Conservation (phyloP, 1,284 basidiomycete genomes). For the Boletellus deceptivus region DNA sequence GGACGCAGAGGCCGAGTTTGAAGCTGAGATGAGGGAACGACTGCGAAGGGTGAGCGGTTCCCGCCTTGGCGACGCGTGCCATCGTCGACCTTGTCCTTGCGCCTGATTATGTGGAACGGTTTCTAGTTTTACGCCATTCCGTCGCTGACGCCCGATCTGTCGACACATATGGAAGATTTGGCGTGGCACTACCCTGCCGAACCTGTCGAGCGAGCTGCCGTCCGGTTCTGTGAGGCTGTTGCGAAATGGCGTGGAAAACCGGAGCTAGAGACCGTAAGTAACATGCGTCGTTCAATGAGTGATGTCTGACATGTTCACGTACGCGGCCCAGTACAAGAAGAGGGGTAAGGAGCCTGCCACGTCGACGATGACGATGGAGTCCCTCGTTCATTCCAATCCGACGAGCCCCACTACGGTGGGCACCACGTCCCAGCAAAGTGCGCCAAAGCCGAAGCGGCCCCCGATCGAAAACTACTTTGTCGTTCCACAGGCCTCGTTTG, state of each 20-base stretch:
- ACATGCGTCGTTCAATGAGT: background rate
- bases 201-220: slow-evolving; percentile 71
- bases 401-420: slow-evolving; percentile 48
- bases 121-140: slow-evolving; percentile 73
- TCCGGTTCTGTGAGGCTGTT: slow-evolving; percentile 76
- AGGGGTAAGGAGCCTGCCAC: slow-evolving; percentile 36
- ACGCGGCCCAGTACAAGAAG: slow-evolving; percentile 52
- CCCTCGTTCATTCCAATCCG: slow-evolving; percentile 61
- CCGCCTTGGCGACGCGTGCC: background rate
- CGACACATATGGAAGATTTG: slow-evolving; percentile 76
- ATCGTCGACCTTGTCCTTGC: too few relatives aligned
- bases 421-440: slow-evolving; percentile 7
- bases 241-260: slow-evolving; percentile 78
- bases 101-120: slow-evolving; percentile 8
- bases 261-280: slow-evolving; percentile 70
- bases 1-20: slow-evolving; percentile 62
- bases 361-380: slow-evolving; percentile 54
- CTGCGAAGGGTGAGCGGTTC: slow-evolving; percentile 56
- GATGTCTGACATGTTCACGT: slow-evolving; percentile 7
- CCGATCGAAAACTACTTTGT: slow-evolving; percentile 45
- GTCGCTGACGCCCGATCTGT: slow-evolving; percentile 62
- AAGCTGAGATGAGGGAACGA: slow-evolving; percentile 63
- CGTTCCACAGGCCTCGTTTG: slow-evolving; percentile 24
- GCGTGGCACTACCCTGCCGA: slow-evolving; percentile 78
- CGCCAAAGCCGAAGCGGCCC: slow-evolving; percentile 26